Percentiles rank a stretch among this genome's conserved stretches.
Conservation (phyloP, 345 rosid species). For the Heritiera fomes region DNA sequence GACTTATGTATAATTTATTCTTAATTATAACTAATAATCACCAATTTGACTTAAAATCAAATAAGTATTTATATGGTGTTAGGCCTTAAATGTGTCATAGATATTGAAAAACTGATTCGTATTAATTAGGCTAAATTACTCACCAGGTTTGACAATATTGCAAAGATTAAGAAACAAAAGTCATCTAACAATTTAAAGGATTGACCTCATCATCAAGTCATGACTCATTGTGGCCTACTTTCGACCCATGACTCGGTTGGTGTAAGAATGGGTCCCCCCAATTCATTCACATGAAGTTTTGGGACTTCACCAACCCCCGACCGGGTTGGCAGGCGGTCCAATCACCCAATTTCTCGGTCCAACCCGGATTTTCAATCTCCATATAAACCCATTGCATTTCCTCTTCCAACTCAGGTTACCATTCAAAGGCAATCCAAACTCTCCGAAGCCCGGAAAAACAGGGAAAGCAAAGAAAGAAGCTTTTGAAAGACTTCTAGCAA, state of each 20-base stretch:
- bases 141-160: no score
- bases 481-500: conserved; percentile 11
- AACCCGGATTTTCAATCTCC: conserved; percentile 24
- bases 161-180: not conserved
- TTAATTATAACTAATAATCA: not conserved
- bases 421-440: not conserved
- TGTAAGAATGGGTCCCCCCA: not conserved
- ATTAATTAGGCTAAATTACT: no score
- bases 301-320: conserved; percentile 27
- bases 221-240: not conserved
- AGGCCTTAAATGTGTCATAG: no score
- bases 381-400: conserved; percentile 4
- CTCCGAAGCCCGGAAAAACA: not conserved
- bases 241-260: not conserved
- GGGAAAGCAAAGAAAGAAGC: not conserved
- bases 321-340: conserved; percentile 33
- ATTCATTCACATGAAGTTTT: conserved; percentile 4
- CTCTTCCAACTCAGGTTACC: conserved; percentile 15
- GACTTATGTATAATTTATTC: no score
- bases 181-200: not conserved
- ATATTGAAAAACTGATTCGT: no score
- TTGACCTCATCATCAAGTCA: conserved; percentile 1
- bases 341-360: conserved; percentile 23
- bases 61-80: no score
- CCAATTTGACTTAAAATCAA: not conserved